Conservation (phyloP, 495 filamentous ascomycete genomes). For the Lindgomyces ingoldianus region DNA sequence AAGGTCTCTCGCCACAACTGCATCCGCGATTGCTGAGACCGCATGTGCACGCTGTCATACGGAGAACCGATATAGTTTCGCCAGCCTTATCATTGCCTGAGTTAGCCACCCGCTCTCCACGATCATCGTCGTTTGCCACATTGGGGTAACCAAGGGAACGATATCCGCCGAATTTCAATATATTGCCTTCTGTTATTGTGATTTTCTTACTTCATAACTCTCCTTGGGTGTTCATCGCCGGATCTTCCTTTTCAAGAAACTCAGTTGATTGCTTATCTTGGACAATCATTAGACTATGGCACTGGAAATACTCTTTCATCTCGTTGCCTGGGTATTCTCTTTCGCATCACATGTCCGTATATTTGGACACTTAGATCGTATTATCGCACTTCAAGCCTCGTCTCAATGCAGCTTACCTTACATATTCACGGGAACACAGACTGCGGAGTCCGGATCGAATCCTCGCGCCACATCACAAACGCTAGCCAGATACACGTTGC, state of each 20-base stretch:
- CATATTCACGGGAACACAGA: neutral
- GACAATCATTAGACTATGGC: no score
- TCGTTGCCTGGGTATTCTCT: neutral
- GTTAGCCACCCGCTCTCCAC: neutral
- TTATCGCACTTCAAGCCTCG: neutral
- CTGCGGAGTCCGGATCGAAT: neutral
- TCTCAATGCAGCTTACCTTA: neutral
- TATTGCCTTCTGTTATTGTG: neutral
- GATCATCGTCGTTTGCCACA: neutral
- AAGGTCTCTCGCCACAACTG: neutral
- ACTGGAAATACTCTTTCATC: no score
- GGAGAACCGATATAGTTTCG: neutral
- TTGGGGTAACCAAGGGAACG: neutral
- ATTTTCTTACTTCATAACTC: neutral
- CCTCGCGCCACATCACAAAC: neutral
- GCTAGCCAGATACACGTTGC: neutral
- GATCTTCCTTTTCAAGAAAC: neutral
- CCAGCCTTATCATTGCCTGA: neutral
- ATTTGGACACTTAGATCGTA: neutral
- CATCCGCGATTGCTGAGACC: neutral
- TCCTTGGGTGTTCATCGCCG: neutral
- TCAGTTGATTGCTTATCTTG: no score
- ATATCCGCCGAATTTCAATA: neutral
- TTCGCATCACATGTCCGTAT: neutral
- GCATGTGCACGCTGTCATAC: neutral